A percentile compares a stretch with the other conserved stretches of the same genome.
These are phyloP conservation scores for Tranzscheliella williamsii DNA, from an alignment of 1,284 basidiomycete genomes.

Conservation along the genomic window DNA sequence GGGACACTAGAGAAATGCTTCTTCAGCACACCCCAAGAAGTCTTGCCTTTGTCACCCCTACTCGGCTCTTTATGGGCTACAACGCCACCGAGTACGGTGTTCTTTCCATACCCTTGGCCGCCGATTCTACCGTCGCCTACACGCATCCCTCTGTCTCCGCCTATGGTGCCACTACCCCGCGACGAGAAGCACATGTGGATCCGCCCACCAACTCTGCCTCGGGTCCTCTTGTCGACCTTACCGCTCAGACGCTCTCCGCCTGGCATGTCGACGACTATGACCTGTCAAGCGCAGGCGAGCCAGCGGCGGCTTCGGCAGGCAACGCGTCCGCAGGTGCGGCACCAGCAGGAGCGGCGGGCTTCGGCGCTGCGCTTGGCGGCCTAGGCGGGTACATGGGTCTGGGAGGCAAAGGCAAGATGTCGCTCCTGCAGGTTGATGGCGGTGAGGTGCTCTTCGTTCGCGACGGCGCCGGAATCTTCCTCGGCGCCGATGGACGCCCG, in stretches of 20 bases:
- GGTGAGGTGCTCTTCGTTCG: conserved; percentile 50
- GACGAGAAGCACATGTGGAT: conserved; percentile 24
- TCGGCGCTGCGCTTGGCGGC: conserved; percentile 62
- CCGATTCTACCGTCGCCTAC: conserved; percentile 35
- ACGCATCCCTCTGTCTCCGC: conserved; percentile 23
- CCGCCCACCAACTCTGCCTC: conserved; percentile 33
- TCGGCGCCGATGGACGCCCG: conserved; percentile 72
- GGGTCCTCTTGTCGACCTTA: conserved; percentile 33
- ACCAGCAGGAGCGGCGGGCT: conserved; percentile 7
- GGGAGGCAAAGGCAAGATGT: conserved; percentile 70
- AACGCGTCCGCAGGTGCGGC: not conserved
- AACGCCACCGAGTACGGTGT: conserved; percentile 73
- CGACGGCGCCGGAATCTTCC: conserved; percentile 65
- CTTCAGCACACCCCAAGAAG: conserved; percentile 83
- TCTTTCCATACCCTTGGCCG: conserved; percentile 67
- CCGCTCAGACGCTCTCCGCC: conserved; percentile 14
- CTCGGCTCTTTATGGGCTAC: conserved; percentile 74
- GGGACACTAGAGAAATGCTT: conserved; percentile 74
- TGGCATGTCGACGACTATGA: conserved; percentile 43
- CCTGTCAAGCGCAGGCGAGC: conserved; percentile 10
- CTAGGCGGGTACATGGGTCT: conserved; percentile 87
- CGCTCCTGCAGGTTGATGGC: conserved; percentile 69
- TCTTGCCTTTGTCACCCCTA: conserved; percentile 71
- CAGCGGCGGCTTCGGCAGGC: not conserved
- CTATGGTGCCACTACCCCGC: conserved; percentile 13